These are phyloP conservation scores for Trametes elegans DNA, from an alignment of 768 basidiomycete species.

Conservation along the genomic window DNA sequence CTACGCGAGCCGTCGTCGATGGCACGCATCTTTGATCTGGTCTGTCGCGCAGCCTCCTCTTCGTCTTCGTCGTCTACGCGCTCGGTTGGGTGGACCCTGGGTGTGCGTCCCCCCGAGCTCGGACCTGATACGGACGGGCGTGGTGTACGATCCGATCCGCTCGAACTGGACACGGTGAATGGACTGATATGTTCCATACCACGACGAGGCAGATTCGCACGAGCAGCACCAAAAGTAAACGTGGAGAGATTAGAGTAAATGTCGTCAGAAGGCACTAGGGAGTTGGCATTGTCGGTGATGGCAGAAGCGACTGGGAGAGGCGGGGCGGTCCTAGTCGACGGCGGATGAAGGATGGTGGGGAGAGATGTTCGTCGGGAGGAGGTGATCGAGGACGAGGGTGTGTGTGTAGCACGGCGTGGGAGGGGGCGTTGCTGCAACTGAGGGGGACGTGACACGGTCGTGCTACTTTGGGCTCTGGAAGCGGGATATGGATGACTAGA, in stretches of 20 bases:
- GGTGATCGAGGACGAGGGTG: constrained; percentile 23
- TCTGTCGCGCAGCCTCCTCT: constrained; percentile 32
- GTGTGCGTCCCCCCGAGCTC: constrained; percentile 32
- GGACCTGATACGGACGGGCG: constrained; percentile 39
- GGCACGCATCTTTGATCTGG: constrained; percentile 41
- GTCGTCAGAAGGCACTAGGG: constrained; percentile 25
- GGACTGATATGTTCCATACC: constrained; percentile 36
- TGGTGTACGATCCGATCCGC: constrained; percentile 41
- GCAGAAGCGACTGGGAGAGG: constrained; percentile 17
- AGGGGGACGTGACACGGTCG: constrained; percentile 18
- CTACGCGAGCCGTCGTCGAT: constrained; percentile 42
- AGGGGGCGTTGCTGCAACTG: constrained; percentile 13
- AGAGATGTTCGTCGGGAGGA: constrained; percentile 30
- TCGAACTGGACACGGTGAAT: constrained; percentile 29
- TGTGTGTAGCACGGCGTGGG: constrained; percentile 19
- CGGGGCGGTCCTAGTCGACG: constrained; percentile 18
- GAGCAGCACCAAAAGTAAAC: constrained; percentile 42
- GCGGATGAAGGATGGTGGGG: constrained; percentile 26
- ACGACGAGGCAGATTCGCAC: constrained; percentile 20
- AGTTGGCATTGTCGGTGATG: constrained; percentile 9
- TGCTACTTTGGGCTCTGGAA: constrained; percentile 14
- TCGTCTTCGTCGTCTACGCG: constrained; percentile 36
- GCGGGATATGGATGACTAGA: constrained; percentile 6
- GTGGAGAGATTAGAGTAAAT: constrained; percentile 40
- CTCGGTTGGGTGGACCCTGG: constrained; percentile 31